Conservation (phyloP, 2,329 filamentous ascomycete genomes). For the Fonsecaea monophora region DNA sequence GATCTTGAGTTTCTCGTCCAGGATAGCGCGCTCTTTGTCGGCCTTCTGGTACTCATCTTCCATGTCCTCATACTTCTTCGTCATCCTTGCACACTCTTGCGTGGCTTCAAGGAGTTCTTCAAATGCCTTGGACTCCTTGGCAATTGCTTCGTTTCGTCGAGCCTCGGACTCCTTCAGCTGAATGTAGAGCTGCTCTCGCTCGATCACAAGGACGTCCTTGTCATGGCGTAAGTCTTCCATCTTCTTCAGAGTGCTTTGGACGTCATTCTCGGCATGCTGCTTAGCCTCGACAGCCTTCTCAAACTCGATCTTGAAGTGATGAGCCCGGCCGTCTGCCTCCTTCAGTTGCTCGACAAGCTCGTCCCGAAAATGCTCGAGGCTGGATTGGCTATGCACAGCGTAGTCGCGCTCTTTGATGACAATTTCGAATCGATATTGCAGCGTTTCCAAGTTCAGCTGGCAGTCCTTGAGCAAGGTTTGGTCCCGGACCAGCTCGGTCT, state of each 20-base stretch:
- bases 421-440: background rate
- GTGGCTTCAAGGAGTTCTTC: background rate
- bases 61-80: conserved; percentile 2
- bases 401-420: conserved; percentile 1
- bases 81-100: background rate
- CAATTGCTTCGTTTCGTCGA: background rate
- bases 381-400: background rate
- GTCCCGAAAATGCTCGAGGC: background rate
- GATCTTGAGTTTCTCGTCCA: background rate
- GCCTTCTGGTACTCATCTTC: background rate
- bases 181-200: conserved; percentile 4
- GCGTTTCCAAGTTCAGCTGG: background rate
- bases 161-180: conserved; percentile 1
- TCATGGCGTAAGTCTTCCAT: background rate
- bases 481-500: background rate
- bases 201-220: background rate
- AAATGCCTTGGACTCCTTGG: conserved; percentile 5
- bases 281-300: background rate
- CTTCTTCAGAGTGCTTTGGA: background rate
- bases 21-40: conserved; percentile 1
- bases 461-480: conserved; percentile 5
- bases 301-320: conserved; percentile 4
- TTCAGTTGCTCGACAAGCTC: background rate
- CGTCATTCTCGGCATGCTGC: background rate
- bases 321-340: background rate